Evolutionary conservation across 495 filamentous ascomycete genomes (phyloP).

Genomic region (Halenospora varia): DNA sequence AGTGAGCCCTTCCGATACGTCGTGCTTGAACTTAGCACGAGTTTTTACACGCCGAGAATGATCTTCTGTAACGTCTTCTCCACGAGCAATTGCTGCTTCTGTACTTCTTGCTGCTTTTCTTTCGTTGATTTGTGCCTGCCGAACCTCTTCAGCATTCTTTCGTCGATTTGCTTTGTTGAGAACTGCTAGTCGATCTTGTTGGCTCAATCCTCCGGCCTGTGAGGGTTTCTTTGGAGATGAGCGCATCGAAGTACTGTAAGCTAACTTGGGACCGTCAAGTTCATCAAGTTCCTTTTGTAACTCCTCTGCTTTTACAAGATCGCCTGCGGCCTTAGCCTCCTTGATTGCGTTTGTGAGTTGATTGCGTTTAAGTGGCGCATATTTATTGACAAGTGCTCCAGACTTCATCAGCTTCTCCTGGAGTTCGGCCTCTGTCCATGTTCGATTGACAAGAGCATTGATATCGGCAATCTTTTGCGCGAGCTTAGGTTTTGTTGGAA

Average conservation of each 20-base stretch:
- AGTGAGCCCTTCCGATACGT: conserved; percentile 36
- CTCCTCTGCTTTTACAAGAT: conserved; percentile 54
- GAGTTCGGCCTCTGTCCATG: conserved; percentile 77
- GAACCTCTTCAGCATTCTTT: conserved; percentile 73
- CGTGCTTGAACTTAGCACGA: conserved; percentile 57
- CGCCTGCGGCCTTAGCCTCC: conserved; percentile 52
- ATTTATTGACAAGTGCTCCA: conserved; percentile 50
- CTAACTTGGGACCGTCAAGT: conserved; percentile 63
- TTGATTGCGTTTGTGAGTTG: conserved; percentile 57
- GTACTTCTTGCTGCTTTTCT: conserved; percentile 56
- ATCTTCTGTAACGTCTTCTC: conserved; percentile 44
- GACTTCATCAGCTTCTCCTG: conserved; percentile 69
- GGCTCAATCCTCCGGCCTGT: conserved; percentile 38
- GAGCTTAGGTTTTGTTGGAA: conserved; percentile 65
- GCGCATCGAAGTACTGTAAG: conserved; percentile 57
- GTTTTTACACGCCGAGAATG: conserved; percentile 60
- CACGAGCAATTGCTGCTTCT: conserved; percentile 48
- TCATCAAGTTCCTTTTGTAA: conserved; percentile 65
- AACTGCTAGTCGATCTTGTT: conserved; percentile 71
- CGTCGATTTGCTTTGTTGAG: conserved; percentile 77
- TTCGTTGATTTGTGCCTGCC: conserved; percentile 81
- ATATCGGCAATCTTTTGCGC: conserved; percentile 74
- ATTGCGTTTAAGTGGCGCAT: conserved; percentile 58
- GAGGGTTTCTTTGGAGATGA: conserved; percentile 32
- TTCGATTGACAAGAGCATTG: conserved; percentile 68